Evolutionary conservation across 352 stramenopile genomes (phyloP).

Genomic region (Phytophthora aleatoria): DNA sequence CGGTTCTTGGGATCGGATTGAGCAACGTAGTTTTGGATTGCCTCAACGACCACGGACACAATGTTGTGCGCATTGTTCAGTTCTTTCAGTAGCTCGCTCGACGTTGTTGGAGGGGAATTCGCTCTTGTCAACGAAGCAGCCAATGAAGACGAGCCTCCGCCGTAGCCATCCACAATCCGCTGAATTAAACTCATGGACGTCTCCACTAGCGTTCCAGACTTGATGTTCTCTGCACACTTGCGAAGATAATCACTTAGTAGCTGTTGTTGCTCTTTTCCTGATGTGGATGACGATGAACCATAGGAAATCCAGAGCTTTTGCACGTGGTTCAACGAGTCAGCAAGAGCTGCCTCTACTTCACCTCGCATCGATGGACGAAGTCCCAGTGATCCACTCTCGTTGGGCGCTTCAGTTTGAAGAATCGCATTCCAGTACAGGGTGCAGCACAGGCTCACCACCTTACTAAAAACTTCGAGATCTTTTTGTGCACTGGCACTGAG

Average conservation of each 20-base stretch:
- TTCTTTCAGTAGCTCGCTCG: slow-evolving; percentile 67
- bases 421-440: slow-evolving; percentile 85
- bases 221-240: slow-evolving; percentile 78
- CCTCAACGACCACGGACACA: slow-evolving; percentile 58
- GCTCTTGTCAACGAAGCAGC: slow-evolving; percentile 43
- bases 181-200: slow-evolving; percentile 84
- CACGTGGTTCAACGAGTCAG: slow-evolving; percentile 74
- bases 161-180: slow-evolving; percentile 61
- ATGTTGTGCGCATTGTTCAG: slow-evolving; percentile 69
- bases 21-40: slow-evolving; percentile 55
- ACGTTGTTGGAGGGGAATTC: slow-evolving; percentile 40
- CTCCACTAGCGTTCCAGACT: slow-evolving; percentile 54
- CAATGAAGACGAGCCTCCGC: slow-evolving; percentile 37
- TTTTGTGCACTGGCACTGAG: slow-evolving; percentile 57
- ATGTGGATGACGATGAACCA: slow-evolving; percentile 47
- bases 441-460: slow-evolving; percentile 72
- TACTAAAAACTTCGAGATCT: slow-evolving; percentile 73
- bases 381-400: slow-evolving; percentile 12
- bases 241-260: slow-evolving; percentile 70
- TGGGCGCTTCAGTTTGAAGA: slow-evolving; percentile 37
- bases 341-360: slow-evolving; percentile 64
- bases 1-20: slow-evolving; percentile 17
- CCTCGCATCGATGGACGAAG: slow-evolving; percentile 45
- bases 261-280: slow-evolving; percentile 77
- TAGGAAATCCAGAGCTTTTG: slow-evolving; percentile 65